Percentiles rank a stretch among this genome's conserved stretches.
Conservation (phyloP, 73 alveolate species). For the Effrenium voratum region DNA sequence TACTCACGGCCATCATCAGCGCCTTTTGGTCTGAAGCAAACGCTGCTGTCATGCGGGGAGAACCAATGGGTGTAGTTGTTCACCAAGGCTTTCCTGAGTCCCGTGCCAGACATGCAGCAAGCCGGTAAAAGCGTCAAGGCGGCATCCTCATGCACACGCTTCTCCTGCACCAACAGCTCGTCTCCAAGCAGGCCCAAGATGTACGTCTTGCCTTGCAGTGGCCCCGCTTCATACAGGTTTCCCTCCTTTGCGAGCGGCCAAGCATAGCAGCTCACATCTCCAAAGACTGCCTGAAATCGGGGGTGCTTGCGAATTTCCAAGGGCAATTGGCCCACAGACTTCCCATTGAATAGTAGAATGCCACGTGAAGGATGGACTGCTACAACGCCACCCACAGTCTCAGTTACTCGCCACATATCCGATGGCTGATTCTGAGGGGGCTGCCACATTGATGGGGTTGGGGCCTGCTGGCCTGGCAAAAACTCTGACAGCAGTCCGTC, state of each 20-base stretch:
- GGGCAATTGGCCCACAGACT: conserved; percentile 51
- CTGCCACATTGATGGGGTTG: not conserved
- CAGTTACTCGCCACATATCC: conserved; percentile 45
- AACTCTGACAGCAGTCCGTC: conserved; percentile 9
- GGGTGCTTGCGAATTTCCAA: conserved; percentile 30
- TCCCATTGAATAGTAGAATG: conserved; percentile 41
- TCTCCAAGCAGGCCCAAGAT: conserved; percentile 2
- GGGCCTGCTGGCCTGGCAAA: conserved; percentile 15
- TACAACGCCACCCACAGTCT: not conserved
- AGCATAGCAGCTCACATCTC: conserved; percentile 36
- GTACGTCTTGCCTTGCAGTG: not conserved
- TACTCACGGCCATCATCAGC: conserved; percentile 37
- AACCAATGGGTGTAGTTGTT: conserved; percentile 63
- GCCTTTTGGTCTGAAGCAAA: conserved; percentile 41
- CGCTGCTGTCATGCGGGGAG: not conserved
- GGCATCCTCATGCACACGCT: not conserved
- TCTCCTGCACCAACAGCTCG: conserved; percentile 46
- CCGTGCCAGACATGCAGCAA: not conserved
- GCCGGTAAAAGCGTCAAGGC: conserved; percentile 1
- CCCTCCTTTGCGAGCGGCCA: conserved; percentile 42
- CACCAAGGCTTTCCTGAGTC: conserved; percentile 26
- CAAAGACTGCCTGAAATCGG: not conserved
- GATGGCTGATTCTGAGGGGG: conserved; percentile 7
- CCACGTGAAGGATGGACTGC: conserved; percentile 69
- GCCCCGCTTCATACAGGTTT: conserved; percentile 22